phyloP scores from a whole-genome alignment of 2,329 filamentous ascomycete species.

The Fusarium sp. region DNA sequence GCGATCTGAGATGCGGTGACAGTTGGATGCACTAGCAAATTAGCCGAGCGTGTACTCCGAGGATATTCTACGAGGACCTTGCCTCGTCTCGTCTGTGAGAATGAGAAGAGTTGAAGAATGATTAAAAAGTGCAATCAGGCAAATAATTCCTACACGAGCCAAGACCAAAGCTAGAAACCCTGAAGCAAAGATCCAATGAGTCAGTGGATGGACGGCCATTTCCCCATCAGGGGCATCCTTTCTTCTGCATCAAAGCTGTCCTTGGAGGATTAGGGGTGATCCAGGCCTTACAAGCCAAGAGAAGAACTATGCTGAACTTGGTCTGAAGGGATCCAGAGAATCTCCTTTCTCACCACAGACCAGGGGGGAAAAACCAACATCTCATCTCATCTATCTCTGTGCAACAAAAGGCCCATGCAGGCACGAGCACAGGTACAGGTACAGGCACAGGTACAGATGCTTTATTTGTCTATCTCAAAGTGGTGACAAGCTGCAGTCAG shows the following conservation, averaged over 20 bases:
- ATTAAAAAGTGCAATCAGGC: conserved; percentile 10
- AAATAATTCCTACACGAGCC: conserved; percentile 7
- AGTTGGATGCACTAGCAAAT: conserved; percentile 18
- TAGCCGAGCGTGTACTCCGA: conserved; percentile 17
- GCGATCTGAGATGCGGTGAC: conserved; percentile 25
- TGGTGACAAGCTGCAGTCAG: conserved; percentile 36
- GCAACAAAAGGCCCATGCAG: conserved; percentile 34
- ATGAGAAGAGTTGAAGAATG: conserved; percentile 1
- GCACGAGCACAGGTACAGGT: not conserved
- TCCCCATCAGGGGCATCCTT: conserved; percentile 13
- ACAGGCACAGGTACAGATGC: conserved; percentile 3
- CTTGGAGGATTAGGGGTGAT: conserved; percentile 17
- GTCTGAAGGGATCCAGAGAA: conserved; percentile 15
- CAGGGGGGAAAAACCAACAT: conserved; percentile 3
- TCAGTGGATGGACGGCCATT: not conserved
- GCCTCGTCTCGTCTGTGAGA: conserved; percentile 12
- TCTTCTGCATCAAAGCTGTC: conserved; percentile 5
- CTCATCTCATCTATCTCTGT: conserved; percentile 36
- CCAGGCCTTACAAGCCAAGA: conserved; percentile 13
- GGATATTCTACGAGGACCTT: not conserved
- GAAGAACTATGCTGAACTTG: conserved; percentile 21
- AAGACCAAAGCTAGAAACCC: conserved; percentile 1
- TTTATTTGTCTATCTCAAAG: conserved; percentile 12
- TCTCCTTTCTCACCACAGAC: conserved; percentile 5
- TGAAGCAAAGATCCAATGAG: conserved; percentile 13